Conservation (phyloP, 75 land plant genomes). For the Pseudotsuga menziesii region DNA sequence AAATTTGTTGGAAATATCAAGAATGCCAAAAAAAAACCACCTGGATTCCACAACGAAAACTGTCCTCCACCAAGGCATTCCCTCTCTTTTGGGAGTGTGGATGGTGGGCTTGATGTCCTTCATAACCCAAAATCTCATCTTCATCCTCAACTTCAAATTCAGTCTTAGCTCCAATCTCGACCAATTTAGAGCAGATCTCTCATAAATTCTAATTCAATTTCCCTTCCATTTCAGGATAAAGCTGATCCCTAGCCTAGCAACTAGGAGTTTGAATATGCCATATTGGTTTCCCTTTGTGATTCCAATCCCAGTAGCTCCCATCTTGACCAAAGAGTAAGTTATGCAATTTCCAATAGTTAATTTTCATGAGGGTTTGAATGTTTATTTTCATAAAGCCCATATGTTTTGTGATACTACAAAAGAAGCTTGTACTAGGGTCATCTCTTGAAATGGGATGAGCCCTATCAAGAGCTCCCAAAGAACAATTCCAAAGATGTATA, state of each 20-base stretch:
- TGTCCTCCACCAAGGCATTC: constrained; percentile 4
- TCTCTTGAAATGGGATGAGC: too few relatives aligned
- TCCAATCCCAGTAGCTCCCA: too few relatives aligned
- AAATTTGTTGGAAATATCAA: neutral
- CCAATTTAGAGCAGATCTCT: neutral
- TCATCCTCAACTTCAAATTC: neutral
- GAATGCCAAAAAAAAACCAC: neutral
- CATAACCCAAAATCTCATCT: neutral
- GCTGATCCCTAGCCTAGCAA: constrained; percentile 36
- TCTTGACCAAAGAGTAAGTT: too few relatives aligned
- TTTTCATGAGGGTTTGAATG: too few relatives aligned
- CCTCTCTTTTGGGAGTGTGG: constrained; percentile 4
- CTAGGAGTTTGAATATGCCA: constrained; percentile 39
- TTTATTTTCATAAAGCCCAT: too few relatives aligned
- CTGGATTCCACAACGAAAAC: constrained; percentile 1
- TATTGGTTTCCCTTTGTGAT: constrained; percentile 18
- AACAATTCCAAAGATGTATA: too few relatives aligned
- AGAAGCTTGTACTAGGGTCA: too few relatives aligned
- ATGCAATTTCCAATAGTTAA: too few relatives aligned
- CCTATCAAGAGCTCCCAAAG: too few relatives aligned
- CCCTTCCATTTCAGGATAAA: neutral
- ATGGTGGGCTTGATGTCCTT: neutral
- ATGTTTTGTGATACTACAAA: too few relatives aligned
- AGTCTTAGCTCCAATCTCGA: neutral
- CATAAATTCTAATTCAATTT: neutral